Base-by-base conservation (phyloP, 73 alveolate genomes). In the Paramecium caudatum region DNA sequence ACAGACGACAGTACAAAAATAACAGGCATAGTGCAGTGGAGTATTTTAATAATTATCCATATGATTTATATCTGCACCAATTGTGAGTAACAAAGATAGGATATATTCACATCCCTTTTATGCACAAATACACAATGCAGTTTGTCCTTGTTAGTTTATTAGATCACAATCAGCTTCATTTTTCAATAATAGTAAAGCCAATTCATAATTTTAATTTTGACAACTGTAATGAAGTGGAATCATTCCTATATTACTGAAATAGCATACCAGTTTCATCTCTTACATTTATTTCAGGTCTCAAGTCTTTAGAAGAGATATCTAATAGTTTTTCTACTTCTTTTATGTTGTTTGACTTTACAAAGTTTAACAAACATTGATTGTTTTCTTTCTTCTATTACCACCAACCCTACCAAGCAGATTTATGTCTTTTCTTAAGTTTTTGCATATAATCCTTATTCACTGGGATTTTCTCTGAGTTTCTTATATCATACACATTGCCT, bases 321-420 rank as follows among this genome's bases (percentile, higher is more conserved):
- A 83, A 41, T 25, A 55, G 82, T 50, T 83, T 25, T 39, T 65
- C 63, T 12, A 65, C 80, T 61, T 50, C 82, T 48, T 39, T 55
- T 39, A 83, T 32, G 36, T 83, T 70, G 17, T 83, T 83, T 10
- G 45, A 39, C 34, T 83, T 36, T 7, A 74, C 50, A 83, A 46
- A 49, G 21, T 37, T 33, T 47, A 83, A 23, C 17, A 83, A 36
- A 34, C 69, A 46, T 17, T 10, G 23, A 32, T 83, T 83, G 12
- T 83, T 83, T 41, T 83, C 80, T 34, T 55, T 83, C 45, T 83
- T 83, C 69, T 83, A 45, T 50, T 83, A 16, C 92, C 92, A 83
- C 92, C 92, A 83, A 37, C 82, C 92, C 45, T 83, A 46, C 92
- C 92, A 83, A 36, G 92, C 85, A 21, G 61, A 50, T 55, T 83